These are phyloP conservation scores for Parmales sp. DNA, from an alignment of 108 stramenopile genomes.

Conservation along the genomic window DNA sequence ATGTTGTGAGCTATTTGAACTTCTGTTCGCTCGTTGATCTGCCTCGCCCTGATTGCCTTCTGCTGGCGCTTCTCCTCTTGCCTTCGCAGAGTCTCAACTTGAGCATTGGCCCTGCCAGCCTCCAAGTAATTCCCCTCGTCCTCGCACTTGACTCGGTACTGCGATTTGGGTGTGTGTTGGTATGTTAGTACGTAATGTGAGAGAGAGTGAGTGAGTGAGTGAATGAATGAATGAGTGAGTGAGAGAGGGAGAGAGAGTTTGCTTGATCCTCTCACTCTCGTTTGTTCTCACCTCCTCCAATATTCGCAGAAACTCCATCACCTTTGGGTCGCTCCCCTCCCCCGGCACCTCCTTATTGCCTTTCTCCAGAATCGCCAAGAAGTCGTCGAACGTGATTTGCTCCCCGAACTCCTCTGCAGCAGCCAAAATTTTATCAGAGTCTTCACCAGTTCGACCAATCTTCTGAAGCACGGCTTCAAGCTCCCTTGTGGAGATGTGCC, in stretches of 20 bases:
- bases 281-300: too few species aligned
- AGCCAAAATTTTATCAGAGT: conserved; percentile 5
- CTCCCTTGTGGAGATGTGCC: conserved; percentile 20
- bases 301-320: conserved; percentile 48
- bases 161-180: too few species aligned
- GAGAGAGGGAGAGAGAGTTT: too few species aligned
- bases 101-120: conserved; percentile 39
- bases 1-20: conserved; percentile 58
- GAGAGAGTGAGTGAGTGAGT: too few species aligned
- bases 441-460: conserved; percentile 25
- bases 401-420: neutral
- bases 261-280: too few species aligned
- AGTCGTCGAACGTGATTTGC: conserved; percentile 27
- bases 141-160: conserved; percentile 50
- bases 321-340: conserved; percentile 47
- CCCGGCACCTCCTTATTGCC: conserved; percentile 18
- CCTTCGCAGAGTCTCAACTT: conserved; percentile 38
- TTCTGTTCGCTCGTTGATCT: conserved; percentile 46
- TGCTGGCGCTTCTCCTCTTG: conserved; percentile 50
- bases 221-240: too few species aligned
- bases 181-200: too few species aligned
- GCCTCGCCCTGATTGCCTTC: conserved; percentile 44
- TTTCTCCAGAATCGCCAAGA: conserved; percentile 24
- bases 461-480: conserved; percentile 30
- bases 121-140: conserved; percentile 54